A percentile compares a stretch with the other conserved stretches of the same genome.
These are phyloP conservation scores for Kluyveromyces sp. DNA, from an alignment of 1,139 yeast species.

Conservation along the genomic window DNA sequence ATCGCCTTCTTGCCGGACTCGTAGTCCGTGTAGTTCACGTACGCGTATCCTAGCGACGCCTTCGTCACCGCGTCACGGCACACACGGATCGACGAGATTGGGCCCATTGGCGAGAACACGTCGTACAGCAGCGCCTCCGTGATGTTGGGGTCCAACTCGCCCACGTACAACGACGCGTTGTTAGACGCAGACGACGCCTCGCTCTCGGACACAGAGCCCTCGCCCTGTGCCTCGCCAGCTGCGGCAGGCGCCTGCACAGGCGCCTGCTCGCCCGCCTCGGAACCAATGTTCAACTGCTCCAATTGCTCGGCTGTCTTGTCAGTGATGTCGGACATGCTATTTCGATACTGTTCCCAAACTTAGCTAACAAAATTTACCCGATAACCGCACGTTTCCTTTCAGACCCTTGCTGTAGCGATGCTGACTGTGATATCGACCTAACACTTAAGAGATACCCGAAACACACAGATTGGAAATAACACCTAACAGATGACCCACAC, in stretches of 20 bases:
- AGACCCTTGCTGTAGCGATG: no score
- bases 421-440: no score
- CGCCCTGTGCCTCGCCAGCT: conserved; percentile 12
- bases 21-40: conserved; percentile 88
- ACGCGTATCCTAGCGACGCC: conserved; percentile 96
- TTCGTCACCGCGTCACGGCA: conserved; percentile 98
- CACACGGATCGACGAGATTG: conserved; percentile 94
- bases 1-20: conserved; percentile 93
- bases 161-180: conserved; percentile 90
- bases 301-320: conserved; percentile 36
- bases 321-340: conserved; percentile 37
- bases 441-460: no score
- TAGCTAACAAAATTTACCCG: no score
- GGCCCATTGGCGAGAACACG: conserved; percentile 90
- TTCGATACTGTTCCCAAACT: no score
- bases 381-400: no score
- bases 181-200: conserved; percentile 27
- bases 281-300: conserved; percentile 35
- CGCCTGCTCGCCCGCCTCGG: conserved; percentile 8
- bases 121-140: conserved; percentile 94
- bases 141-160: conserved; percentile 89
- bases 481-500: no score
- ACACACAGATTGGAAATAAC: no score
- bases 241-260: not conserved
- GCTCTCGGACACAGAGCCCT: conserved; percentile 22